These are phyloP conservation scores for Lunasporangiospora selenospora DNA, from an alignment of 192 early-diverging fungal species.

Conservation along the genomic window DNA sequence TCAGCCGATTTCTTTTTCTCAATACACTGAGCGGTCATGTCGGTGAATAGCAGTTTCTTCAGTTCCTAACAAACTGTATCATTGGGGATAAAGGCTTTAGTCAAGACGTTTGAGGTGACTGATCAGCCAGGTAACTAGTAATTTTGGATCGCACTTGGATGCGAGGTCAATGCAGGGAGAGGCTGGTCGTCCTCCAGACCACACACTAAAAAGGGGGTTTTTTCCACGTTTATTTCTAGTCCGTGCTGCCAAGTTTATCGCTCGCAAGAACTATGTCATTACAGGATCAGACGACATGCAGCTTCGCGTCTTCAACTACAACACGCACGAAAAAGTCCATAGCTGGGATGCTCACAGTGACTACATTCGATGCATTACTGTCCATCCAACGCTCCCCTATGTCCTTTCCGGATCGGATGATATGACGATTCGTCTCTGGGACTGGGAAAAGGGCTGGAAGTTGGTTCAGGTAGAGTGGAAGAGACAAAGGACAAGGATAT, in stretches of 20 bases:
- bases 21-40: not conserved
- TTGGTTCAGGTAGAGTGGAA: slow-evolving; percentile 77
- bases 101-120: slow-evolving; percentile 97
- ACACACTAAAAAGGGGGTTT: too few species aligned
- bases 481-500: too few species aligned
- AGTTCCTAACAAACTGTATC: not conserved
- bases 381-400: slow-evolving; percentile 94
- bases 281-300: slow-evolving; percentile 99
- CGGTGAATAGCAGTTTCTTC: not conserved
- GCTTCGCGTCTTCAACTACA: slow-evolving; percentile 99
- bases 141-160: too few species aligned
- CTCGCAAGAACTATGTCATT: slow-evolving; percentile 97
- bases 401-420: slow-evolving; percentile 97
- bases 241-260: slow-evolving; percentile 96
- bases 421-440: slow-evolving; percentile 97
- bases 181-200: too few species aligned
- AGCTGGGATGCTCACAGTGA: slow-evolving; percentile 97
- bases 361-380: slow-evolving; percentile 96
- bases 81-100: slow-evolving; percentile 68
- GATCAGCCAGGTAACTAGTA: slow-evolving; percentile 90
- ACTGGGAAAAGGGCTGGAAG: slow-evolving; percentile 99
- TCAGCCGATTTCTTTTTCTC: not conserved
- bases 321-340: slow-evolving; percentile 97
- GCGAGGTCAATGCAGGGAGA: too few species aligned
- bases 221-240: slow-evolving; percentile 75